Conservation (phyloP, 139 green algal genomes). For the Haematococcus sp. region DNA sequence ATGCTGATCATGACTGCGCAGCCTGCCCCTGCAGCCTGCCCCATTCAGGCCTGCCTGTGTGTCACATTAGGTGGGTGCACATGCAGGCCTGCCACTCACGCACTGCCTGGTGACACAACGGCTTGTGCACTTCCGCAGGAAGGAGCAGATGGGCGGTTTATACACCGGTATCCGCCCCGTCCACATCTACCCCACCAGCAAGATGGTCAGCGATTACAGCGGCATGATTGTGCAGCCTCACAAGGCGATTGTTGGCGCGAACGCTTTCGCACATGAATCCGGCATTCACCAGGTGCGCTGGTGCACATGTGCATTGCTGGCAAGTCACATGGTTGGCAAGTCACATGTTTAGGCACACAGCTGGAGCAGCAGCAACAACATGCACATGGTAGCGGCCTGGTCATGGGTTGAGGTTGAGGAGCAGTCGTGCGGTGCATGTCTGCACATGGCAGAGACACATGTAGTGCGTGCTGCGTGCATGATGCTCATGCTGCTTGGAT, state of each 20-base stretch:
- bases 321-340: neutral
- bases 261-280: conserved; percentile 96
- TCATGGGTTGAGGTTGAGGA: too few species aligned
- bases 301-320: conserved; percentile 62
- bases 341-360: neutral
- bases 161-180: conserved; percentile 88
- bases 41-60: too few species aligned
- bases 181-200: conserved; percentile 83
- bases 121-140: conserved; percentile 3
- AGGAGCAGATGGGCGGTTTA: conserved; percentile 71
- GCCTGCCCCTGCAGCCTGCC: too few species aligned
- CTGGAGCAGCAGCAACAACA: neutral
- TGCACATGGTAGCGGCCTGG: neutral
- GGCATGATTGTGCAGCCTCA: conserved; percentile 95
- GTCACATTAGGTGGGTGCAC: too few species aligned
- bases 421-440: conserved; percentile 2
- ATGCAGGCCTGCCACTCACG: too few species aligned
- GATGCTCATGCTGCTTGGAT: too few species aligned
- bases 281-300: conserved; percentile 94
- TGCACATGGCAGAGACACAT: neutral
- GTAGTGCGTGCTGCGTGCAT: too few species aligned
- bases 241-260: conserved; percentile 99
- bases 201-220: conserved; percentile 82
- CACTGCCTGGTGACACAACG: too few species aligned
- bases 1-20: too few species aligned